Evolutionary conservation across 106 monocot genomes (phyloP).

Genomic region (Apostasia shenzhenica): DNA sequence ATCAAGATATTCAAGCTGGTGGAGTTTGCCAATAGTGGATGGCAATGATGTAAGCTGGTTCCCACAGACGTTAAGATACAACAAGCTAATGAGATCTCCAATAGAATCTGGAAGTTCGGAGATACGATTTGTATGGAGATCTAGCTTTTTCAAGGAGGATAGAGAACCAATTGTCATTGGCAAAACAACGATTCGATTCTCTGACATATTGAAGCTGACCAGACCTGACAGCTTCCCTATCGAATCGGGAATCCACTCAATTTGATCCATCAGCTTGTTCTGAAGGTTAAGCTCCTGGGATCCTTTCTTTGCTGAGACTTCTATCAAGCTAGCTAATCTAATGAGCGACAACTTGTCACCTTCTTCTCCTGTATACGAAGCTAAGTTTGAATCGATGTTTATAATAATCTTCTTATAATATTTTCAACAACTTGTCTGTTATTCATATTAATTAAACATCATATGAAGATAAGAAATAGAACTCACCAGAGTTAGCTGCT

Average conservation of each 20-base stretch:
- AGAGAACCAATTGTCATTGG: conserved; percentile 31
- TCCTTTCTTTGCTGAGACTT: conserved; percentile 32
- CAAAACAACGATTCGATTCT: conserved; percentile 30
- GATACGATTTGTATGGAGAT: conserved; percentile 35
- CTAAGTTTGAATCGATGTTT: background rate
- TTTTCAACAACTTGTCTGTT: background rate
- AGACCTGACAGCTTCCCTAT: conserved; percentile 31
- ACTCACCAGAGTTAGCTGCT: conserved; percentile 22
- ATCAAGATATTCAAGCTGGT: conserved; percentile 36
- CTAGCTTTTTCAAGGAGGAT: conserved; percentile 27
- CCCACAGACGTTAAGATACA: conserved; percentile 21
- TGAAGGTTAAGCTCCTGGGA: conserved; percentile 27
- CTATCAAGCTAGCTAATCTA: conserved; percentile 34
- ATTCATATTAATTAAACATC: background rate
- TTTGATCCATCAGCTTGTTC: conserved; percentile 41
- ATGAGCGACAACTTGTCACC: conserved; percentile 25
- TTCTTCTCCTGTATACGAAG: conserved; percentile 13
- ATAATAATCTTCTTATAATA: background rate
- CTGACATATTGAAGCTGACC: conserved; percentile 34
- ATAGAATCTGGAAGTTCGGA: conserved; percentile 38
- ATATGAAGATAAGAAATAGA: background rate
- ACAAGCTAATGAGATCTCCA: conserved; percentile 26
- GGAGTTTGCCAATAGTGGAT: conserved; percentile 30
- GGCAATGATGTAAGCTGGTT: conserved; percentile 37
- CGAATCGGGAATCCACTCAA: conserved; percentile 48